Base-by-base conservation (phyloP, 805 yeast species). In the Barnettozyma populi region DNA sequence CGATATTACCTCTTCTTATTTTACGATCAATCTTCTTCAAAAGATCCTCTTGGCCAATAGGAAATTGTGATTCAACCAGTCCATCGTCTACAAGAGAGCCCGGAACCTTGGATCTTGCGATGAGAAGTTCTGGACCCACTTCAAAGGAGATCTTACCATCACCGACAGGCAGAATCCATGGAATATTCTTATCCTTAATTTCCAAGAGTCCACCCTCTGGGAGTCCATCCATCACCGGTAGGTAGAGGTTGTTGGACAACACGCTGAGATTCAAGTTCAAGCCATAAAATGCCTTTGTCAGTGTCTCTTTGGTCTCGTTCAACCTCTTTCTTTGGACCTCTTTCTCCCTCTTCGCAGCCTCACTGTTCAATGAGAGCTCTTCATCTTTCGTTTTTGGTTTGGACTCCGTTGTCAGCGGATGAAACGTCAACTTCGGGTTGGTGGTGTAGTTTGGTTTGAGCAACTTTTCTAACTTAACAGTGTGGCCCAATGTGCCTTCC, bases 161-260 rank as follows among this genome's bases (percentile, higher is more conserved):
- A 36, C 65, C 65, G 27, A 53, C 49, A 1, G 75, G 68, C 10
- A 62, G 53, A 6, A 73, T 47, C 77, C 84, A 80, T 7, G 78
- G 46, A 2, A 56, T 44, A 5, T 39, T 20, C 18, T 53, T 50
- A 20, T 52, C 56, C 44, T 75, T 77, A 53, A 82, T 69, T 46
- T 72, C 77, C 23, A 86, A 44, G 7, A 77, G 45, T 0, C 85
- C 90, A 13, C 95, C 94, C 37, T 68, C 52, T 0, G 86, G 83
- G 18, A 84, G 60, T 0, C 61, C 60, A 4, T 78, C 71, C 2
- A 78, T 62, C 0, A 63, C 57, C 1, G 90, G 89, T 1, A 86
- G 53, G 51, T 75, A 77, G 45, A 73, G 59, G 24, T 67, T 69
- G 49, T 76, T 75, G 0, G 90, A 76, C 36, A 82, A 55, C 2